These are phyloP conservation scores for Peribolospora baueri DNA, from an alignment of 768 basidiomycete species.

Conservation along the genomic window DNA sequence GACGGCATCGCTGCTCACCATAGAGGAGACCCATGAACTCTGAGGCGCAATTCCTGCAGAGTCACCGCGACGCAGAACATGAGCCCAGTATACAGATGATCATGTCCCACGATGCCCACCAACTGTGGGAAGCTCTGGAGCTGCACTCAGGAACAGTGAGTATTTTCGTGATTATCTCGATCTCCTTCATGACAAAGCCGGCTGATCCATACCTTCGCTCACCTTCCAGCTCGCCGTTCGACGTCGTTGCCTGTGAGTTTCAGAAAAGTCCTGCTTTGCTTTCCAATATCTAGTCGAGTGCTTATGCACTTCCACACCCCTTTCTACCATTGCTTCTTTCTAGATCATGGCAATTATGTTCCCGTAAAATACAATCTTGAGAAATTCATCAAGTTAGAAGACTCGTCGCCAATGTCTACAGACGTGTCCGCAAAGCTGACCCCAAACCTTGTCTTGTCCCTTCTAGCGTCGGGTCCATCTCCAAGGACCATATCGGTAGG, in stretches of 20 bases:
- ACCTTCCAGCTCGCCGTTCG: constrained; percentile 28
- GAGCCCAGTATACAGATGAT: neutral
- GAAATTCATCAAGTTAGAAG: constrained; percentile 25
- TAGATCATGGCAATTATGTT: constrained; percentile 23
- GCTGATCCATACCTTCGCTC: neutral
- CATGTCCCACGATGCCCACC: neutral
- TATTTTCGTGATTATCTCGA: no score
- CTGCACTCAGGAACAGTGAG: constrained; percentile 7
- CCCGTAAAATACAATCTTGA: constrained; percentile 43
- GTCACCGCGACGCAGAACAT: no score
- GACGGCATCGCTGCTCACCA: constrained; percentile 16
- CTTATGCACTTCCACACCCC: neutral
- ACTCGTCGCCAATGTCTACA: no score
- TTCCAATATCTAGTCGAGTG: neutral
- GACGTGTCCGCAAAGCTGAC: no score
- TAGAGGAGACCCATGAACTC: constrained; percentile 44
- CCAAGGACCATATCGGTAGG: constrained; percentile 43
- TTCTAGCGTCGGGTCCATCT: constrained; percentile 34
- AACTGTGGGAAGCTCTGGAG: constrained; percentile 7
- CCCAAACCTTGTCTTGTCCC: no score
- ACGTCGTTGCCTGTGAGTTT: constrained; percentile 47
- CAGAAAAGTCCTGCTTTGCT: constrained; percentile 16
- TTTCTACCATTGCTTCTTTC: neutral
- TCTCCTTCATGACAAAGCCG: no score
- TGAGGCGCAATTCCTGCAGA: constrained; percentile 36